These are phyloP conservation scores for Xylaria bambusicola DNA, from an alignment of 495 filamentous ascomycete genomes.

Conservation along the genomic window DNA sequence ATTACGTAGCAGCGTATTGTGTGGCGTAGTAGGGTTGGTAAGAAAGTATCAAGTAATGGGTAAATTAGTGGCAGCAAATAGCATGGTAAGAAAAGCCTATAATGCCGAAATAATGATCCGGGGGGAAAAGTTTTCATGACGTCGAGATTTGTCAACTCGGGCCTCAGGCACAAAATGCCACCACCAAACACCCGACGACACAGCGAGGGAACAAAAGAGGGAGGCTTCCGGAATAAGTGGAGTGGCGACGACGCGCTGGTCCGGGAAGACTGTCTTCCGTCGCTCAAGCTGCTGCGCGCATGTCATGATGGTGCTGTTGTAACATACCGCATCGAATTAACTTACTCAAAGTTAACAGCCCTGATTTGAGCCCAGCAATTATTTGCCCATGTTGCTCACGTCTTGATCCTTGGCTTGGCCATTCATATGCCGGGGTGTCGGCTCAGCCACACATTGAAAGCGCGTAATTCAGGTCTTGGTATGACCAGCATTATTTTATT, in stretches of 20 bases:
- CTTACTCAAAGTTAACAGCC: no score
- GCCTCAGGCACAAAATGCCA: not conserved
- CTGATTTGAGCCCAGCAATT: not conserved
- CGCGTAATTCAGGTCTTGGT: slow-evolving; percentile 13
- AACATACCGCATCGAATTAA: no score
- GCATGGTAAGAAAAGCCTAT: not conserved
- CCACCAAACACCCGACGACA: no score
- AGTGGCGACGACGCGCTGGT: not conserved
- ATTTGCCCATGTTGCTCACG: slow-evolving; percentile 8
- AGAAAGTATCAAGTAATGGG: not conserved
- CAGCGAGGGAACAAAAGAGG: slow-evolving; percentile 15
- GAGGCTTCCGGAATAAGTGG: slow-evolving; percentile 19
- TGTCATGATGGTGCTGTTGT: no score
- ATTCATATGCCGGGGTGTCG: not conserved
- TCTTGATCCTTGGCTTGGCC: slow-evolving; percentile 11
- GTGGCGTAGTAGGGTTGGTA: no score
- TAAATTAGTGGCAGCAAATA: not conserved
- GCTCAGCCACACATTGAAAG: slow-evolving; percentile 13
- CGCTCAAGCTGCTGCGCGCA: slow-evolving; percentile 3
- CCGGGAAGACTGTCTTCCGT: not conserved
- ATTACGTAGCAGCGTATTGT: no score
- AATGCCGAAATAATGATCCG: not conserved
- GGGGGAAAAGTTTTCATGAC: slow-evolving; percentile 15
- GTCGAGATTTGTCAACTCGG: slow-evolving; percentile 12
- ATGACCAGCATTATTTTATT: not conserved